Percentiles rank a stretch among this genome's conserved stretches.
Conservation (phyloP, 1,284 basidiomycete species). For the Ganoderma sinense region DNA sequence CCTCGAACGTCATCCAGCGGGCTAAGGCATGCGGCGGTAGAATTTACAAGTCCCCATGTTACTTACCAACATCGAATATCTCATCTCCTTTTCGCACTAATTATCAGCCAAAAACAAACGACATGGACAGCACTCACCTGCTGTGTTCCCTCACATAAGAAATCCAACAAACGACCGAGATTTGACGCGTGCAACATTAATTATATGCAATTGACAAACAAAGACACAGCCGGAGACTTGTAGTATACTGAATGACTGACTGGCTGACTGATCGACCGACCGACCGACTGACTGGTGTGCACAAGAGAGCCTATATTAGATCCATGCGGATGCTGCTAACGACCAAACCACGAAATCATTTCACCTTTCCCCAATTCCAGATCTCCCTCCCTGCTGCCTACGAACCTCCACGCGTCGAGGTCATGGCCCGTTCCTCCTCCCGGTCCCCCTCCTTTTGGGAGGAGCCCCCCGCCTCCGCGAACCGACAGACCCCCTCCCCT, state of each 20-base stretch:
- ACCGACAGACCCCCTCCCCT: not conserved
- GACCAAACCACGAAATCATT: not conserved
- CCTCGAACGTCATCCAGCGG: too few species aligned
- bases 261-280: not conserved
- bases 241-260: not conserved
- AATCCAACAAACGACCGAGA: too few species aligned
- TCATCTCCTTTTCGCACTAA: too few species aligned
- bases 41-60: too few species aligned
- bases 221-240: not conserved
- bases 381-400: not conserved
- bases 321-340: not conserved
- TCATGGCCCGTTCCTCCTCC: slow-evolving; percentile 4
- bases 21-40: too few species aligned
- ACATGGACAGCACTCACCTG: not conserved
- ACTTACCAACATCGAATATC: too few species aligned
- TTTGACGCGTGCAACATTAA: not conserved
- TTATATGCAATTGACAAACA: slow-evolving; percentile 3
- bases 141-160: too few species aligned
- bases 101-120: not conserved
- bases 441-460: not conserved
- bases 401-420: not conserved
- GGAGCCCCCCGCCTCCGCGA: not conserved
- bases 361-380: not conserved
- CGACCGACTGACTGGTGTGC: not conserved
- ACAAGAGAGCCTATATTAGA: slow-evolving; percentile 1